phyloP scores from a whole-genome alignment of 164 flowering plant genomes.

The Macadamia tetraphylla region DNA sequence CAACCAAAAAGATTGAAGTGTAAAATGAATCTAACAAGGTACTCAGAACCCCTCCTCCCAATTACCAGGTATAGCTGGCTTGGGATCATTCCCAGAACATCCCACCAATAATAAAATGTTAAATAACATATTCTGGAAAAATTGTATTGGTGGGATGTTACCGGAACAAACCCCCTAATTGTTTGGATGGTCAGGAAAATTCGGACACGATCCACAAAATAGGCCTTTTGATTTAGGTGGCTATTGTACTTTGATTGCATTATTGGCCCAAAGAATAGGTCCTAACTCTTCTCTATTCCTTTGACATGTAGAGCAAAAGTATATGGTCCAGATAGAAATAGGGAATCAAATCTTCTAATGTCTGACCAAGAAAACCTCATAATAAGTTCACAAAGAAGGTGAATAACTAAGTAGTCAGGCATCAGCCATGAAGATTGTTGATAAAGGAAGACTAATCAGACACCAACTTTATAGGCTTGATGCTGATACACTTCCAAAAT shows the following conservation, averaged over 20 bases:
- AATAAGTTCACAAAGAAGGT: neutral
- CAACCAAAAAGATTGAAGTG: no score
- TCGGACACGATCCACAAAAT: neutral
- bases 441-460: neutral
- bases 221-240: neutral
- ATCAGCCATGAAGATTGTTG: no score
- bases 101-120: no score
- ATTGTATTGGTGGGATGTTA: no score
- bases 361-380: neutral
- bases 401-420: neutral
- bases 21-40: no score
- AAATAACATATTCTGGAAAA: no score
- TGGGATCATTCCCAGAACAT: no score
- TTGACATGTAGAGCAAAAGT: neutral
- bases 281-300: neutral
- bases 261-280: neutral
- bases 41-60: no score
- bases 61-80: no score
- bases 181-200: neutral
- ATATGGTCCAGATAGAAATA: neutral
- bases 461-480: neutral
- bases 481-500: neutral
- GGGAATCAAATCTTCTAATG: conserved; percentile 1
- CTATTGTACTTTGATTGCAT: neutral
- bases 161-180: no score